Evolutionary conservation across 2,329 filamentous ascomycete species (phyloP), one percentile per base, ranked within the genome.

Genomic region (Penicillium sp.): DNA sequence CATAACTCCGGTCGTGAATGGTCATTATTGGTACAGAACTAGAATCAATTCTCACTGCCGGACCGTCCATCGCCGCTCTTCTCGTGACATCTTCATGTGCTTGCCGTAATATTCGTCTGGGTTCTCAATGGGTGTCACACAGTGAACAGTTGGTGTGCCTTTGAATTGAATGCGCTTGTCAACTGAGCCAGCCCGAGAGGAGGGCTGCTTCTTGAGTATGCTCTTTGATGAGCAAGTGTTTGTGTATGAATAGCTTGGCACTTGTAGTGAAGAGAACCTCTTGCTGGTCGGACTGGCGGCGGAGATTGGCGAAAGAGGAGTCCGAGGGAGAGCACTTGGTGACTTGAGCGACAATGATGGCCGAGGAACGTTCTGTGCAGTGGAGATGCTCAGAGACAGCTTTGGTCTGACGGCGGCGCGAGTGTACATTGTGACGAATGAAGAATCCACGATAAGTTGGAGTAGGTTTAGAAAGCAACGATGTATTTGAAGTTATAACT

Each of bases 41-140:
- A 29, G 46, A 43, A 30, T 41, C 18, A 36, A n/a, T 29, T 35
- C 51, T 72, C 67, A 73, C 61, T 74, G 69, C 45, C 71, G 69
- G 5, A 70, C 65, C 36, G 61, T 67, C 77, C 77, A 79, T 61
- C 77, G 69, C 61, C 76, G 67, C 59, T 79, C 77, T 36, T 79
- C 77, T 47, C 68, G 69, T 34, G 71, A 71, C 65, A 79, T 70
- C 65, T 77, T 78, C 38, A 63, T 70, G 58, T 78, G 74, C n/a
- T 64, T 70, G 43, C 77, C 77, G 47, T 79, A 79, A 58, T 78
- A 79, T 47, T 78, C 78, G 16, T 78, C 74, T 5, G 72, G 70
- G 16, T 76, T 74, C 61, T 78, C 76, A 56, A 80, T 78, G 0
- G 77, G 77, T 2, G 76, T 78, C 45, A 80, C 73, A 52, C 73